Evolutionary conservation across 352 stramenopile species (phyloP).

Genomic region (Globisporangium perplexum): DNA sequence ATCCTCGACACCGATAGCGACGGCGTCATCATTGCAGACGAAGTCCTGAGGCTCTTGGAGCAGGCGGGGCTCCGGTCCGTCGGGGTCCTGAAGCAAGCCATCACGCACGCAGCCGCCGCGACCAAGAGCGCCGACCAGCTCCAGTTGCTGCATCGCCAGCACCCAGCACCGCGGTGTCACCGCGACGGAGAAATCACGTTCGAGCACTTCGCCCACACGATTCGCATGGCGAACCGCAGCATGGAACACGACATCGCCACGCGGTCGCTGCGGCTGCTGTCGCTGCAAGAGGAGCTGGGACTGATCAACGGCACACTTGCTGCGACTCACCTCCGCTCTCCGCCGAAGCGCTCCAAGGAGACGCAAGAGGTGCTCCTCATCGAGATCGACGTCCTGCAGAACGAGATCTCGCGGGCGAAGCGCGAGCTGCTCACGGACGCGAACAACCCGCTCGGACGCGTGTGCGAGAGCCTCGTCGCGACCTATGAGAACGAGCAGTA

Average conservation of each 20-base stretch:
- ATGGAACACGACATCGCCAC: slow-evolving; percentile 55
- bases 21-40: slow-evolving; percentile 39
- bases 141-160: background rate
- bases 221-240: slow-evolving; percentile 56
- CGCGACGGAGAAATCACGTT: slow-evolving; percentile 64
- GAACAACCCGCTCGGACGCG: slow-evolving; percentile 37
- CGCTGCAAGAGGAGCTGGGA: slow-evolving; percentile 33
- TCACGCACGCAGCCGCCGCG: slow-evolving; percentile 35
- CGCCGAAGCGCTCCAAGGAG: slow-evolving; percentile 11
- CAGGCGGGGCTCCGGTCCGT: slow-evolving; percentile 37
- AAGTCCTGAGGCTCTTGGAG: slow-evolving; percentile 46
- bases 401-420: slow-evolving; percentile 41
- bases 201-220: slow-evolving; percentile 46
- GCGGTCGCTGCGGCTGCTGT: slow-evolving; percentile 45
- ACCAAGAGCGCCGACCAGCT: slow-evolving; percentile 22
- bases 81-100: slow-evolving; percentile 40
- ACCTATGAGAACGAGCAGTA: slow-evolving; percentile 69
- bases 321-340: background rate
- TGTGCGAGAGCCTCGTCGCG: slow-evolving; percentile 58
- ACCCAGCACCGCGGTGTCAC: background rate
- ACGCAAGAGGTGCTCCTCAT: slow-evolving; percentile 26
- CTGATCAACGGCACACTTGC: background rate
- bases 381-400: slow-evolving; percentile 51
- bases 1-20: slow-evolving; percentile 61
- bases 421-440: slow-evolving; percentile 43